These are phyloP conservation scores for Boletus barrowsii DNA, from an alignment of 768 basidiomycete species.

Conservation along the genomic window DNA sequence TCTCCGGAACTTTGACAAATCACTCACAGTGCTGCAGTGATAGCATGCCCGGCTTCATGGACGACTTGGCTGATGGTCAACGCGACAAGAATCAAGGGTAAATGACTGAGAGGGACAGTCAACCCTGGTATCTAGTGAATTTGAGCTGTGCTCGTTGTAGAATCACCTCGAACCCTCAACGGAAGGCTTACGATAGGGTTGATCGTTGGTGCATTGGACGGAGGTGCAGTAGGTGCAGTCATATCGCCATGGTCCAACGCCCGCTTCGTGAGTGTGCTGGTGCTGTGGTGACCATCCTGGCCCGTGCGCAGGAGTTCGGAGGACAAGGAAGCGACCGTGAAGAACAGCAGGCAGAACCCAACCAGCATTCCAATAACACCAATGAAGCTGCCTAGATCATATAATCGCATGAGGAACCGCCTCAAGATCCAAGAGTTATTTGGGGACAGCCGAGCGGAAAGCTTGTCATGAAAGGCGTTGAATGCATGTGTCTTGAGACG, in stretches of 20 bases:
- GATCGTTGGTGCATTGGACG: slow-evolving; percentile 13
- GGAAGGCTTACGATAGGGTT: slow-evolving; percentile 31
- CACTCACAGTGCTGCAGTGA: slow-evolving; percentile 71
- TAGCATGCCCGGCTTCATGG: slow-evolving; percentile 79
- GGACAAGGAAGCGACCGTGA: slow-evolving; percentile 29
- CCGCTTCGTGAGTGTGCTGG: slow-evolving; percentile 16
- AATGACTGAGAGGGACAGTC: slow-evolving; percentile 71
- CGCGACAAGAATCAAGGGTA: slow-evolving; percentile 61
- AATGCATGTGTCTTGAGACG: slow-evolving; percentile 47
- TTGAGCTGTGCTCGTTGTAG: not conserved
- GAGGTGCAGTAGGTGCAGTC: not conserved
- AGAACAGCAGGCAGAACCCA: slow-evolving; percentile 38
- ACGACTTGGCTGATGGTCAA: slow-evolving; percentile 65
- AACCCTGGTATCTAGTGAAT: slow-evolving; percentile 70
- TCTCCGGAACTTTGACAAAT: not conserved
- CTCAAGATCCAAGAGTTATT: slow-evolving; percentile 26
- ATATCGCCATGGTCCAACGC: not conserved
- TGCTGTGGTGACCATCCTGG: not conserved
- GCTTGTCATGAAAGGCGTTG: slow-evolving; percentile 48
- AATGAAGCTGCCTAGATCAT: slow-evolving; percentile 48
- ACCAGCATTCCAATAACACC: slow-evolving; percentile 48
- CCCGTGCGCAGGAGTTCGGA: slow-evolving; percentile 10
- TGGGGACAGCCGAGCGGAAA: slow-evolving; percentile 36
- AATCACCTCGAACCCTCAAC: not conserved
- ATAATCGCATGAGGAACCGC: slow-evolving; percentile 35